These are phyloP conservation scores for cucumber (Cucumis sativus) DNA, from an alignment of 306 rosid species.

Conservation along the genomic window DNA sequence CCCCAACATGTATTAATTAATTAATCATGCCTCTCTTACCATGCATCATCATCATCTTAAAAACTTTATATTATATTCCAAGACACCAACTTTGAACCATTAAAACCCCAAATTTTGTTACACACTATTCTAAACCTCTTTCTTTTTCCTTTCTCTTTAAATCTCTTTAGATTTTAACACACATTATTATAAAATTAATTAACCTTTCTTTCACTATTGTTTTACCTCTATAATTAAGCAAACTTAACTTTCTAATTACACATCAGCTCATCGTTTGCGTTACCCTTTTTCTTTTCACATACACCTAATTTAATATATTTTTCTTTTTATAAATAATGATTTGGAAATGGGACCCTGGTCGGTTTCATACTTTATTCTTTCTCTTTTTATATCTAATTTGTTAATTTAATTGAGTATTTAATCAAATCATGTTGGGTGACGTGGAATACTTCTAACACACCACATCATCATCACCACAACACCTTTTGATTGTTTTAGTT, in stretches of 20 bases:
- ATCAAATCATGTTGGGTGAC: not conserved
- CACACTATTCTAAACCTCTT: not conserved
- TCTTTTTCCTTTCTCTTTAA: not conserved
- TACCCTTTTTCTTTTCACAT: not conserved
- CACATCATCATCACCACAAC: not conserved
- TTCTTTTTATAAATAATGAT: constrained; percentile 29
- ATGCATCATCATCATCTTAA: not conserved
- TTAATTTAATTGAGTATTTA: not conserved
- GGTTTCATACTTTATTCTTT: constrained; percentile 25
- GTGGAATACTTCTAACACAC: not conserved
- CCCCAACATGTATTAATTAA: constrained; percentile 1
- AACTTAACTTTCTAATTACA: constrained; percentile 31
- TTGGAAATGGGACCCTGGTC: constrained; percentile 51
- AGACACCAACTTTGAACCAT: not conserved
- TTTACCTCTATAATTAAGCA: constrained; percentile 19
- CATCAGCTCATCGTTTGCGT: constrained; percentile 25
- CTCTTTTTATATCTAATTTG: not conserved
- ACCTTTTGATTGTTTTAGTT: not conserved
- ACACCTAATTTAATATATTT: not conserved
- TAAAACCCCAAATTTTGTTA: not conserved
- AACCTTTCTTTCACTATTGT: not conserved
- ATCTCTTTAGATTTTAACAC: not conserved
- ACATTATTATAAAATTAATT: constrained; percentile 7
- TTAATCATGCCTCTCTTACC: not conserved
- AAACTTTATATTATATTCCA: constrained; percentile 1